Evolutionary conservation across 2,329 filamentous ascomycete genomes (phyloP).

Genomic region (Aspergillus candidus): DNA sequence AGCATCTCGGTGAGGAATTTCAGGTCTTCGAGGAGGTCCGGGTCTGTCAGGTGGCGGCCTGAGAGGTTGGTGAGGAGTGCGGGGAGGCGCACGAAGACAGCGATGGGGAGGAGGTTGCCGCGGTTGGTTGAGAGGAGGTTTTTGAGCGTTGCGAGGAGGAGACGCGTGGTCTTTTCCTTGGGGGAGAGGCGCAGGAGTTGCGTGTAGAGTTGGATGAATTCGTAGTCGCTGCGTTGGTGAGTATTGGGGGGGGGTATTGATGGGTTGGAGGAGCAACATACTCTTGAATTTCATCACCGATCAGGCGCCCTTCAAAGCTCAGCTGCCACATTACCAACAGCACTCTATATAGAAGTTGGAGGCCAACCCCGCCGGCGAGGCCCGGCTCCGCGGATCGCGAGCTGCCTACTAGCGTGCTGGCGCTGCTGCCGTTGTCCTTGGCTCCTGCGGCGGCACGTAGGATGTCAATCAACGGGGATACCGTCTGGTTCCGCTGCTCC

Average conservation of each 20-base stretch:
- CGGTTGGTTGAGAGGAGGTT: slow-evolving; percentile 75
- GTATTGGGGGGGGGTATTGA: slow-evolving; percentile 10
- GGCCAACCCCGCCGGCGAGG: slow-evolving; percentile 68
- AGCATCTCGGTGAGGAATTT: slow-evolving; percentile 57
- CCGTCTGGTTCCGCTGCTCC: slow-evolving; percentile 79
- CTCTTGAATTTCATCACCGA: slow-evolving; percentile 71
- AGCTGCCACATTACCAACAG: slow-evolving; percentile 93
- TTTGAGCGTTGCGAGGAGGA: slow-evolving; percentile 80
- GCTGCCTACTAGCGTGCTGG: slow-evolving; percentile 51
- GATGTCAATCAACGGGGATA: slow-evolving; percentile 75
- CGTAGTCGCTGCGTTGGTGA: slow-evolving; percentile 64
- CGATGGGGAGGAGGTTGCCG: slow-evolving; percentile 67
- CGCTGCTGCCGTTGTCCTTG: slow-evolving; percentile 56
- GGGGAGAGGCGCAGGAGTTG: slow-evolving; percentile 85
- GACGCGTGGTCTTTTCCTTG: slow-evolving; percentile 94
- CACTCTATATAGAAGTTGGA: slow-evolving; percentile 91
- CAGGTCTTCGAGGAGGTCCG: slow-evolving; percentile 46
- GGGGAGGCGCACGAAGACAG: slow-evolving; percentile 77
- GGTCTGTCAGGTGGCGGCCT: slow-evolving; percentile 46
- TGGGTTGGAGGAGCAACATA: slow-evolving; percentile 12
- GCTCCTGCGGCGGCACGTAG: slow-evolving; percentile 68
- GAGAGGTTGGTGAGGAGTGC: slow-evolving; percentile 53
- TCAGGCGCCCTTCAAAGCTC: slow-evolving; percentile 70
- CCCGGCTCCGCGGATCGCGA: slow-evolving; percentile 60
- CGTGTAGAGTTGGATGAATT: slow-evolving; percentile 86